Evolutionary conservation across 495 filamentous ascomycete species (phyloP), one percentile per base, ranked within the genome.

Genomic region (Lepraria neglecta): DNA sequence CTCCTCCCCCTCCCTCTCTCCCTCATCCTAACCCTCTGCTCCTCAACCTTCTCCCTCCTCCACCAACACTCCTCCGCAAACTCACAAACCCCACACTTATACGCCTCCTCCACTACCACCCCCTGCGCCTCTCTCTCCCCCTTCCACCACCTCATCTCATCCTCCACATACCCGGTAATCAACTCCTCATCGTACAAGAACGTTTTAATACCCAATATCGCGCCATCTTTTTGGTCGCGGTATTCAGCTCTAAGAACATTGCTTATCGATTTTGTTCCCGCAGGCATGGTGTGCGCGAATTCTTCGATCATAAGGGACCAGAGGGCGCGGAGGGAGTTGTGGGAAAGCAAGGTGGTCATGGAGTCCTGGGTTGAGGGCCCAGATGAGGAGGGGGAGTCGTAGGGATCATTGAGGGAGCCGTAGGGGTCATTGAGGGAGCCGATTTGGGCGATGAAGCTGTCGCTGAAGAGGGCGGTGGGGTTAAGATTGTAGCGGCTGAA

Each of bases 31-130:
- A 44, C 66, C 40, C 70, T 69, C 67, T 73, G 75, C 67, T 84
- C 81, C 50, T 78, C 75, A 65, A 83, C 78, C 72, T 82, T 80
- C 56, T 54, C 64, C 67, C 64, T 69, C 40, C 83, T 68, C 84
- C 84, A 87, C 31, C 69, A 70, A 60, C 84, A 87, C 10, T 79
- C 80, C 21, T 85, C 83, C 27, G 72, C 75, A 64, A 87, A 87
- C 55, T 85, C 82, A 58, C 84, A 87, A 28, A 76, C 73, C 14
- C 81, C 76, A 70, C 94, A 98, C 73, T 98, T 98, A 78, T 86
- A 96, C 0, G 89, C 89, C 62, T 97, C 95, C 71, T 91, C 85
- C 14, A 95, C 78, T n/a, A 79, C 74, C 9, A 97, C 95, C 11
- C 94, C 94, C n/a, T 80, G 75, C 0, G 91, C 83, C 59, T 78